phyloP scores from a whole-genome alignment of 306 rosid species.

The Casuarina cunninghamiana region DNA sequence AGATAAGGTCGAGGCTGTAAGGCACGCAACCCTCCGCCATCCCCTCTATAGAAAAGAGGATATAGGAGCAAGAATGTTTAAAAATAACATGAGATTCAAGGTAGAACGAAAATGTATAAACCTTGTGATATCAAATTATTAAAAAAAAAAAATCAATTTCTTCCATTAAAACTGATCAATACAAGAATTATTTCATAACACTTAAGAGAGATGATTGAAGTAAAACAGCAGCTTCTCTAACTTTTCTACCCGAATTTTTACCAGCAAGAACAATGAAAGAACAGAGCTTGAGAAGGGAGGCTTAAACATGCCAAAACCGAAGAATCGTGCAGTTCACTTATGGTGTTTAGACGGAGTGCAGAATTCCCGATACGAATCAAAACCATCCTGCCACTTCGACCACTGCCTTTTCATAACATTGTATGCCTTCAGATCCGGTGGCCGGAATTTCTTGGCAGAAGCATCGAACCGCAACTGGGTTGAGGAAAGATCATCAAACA shows the following conservation, averaged over 20 bases:
- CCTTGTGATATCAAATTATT: too few relatives aligned
- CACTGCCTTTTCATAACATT: conserved; percentile 49
- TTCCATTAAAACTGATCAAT: too few relatives aligned
- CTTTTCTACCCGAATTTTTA: background rate
- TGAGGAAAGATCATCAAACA: conserved; percentile 59
- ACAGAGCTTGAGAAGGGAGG: background rate
- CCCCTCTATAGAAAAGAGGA: too few relatives aligned
- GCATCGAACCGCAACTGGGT: conserved; percentile 50
- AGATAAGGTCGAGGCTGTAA: too few relatives aligned
- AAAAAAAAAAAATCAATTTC: background rate
- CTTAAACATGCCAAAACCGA: background rate
- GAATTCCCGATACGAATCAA: conserved; percentile 34
- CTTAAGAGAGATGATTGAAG: background rate
- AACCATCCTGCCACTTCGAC: conserved; percentile 52
- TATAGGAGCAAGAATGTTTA: too few relatives aligned
- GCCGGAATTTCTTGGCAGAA: conserved; percentile 36
- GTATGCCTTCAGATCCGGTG: conserved; percentile 45
- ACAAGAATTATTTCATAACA: background rate
- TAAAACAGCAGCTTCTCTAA: background rate
- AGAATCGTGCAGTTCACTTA: background rate
- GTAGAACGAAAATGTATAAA: too few relatives aligned
- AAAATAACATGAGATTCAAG: too few relatives aligned
- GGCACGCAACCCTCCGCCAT: too few relatives aligned
- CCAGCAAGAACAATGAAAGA: background rate
- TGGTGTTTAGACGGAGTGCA: conserved; percentile 29